Conservation (phyloP, 768 basidiomycete species). For the Ramaria sp. region DNA sequence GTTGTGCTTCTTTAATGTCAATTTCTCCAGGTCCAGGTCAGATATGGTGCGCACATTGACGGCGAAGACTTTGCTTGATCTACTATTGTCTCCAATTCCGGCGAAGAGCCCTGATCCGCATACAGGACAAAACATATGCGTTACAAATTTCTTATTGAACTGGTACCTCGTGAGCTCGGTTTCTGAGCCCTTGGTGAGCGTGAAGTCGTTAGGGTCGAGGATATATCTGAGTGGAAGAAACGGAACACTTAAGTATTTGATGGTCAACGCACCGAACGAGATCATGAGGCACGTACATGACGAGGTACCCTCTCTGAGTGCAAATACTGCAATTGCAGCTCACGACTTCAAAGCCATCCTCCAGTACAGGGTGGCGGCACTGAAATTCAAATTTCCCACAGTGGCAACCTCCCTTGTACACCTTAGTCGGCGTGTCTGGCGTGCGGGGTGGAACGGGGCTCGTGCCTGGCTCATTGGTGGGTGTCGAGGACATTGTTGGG, state of each 20-base stretch:
- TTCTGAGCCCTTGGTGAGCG: background rate
- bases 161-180: background rate
- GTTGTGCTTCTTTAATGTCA: background rate
- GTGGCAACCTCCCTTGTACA: slow-evolving; percentile 3
- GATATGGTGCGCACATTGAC: background rate
- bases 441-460: background rate
- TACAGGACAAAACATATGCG: background rate
- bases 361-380: slow-evolving; percentile 2
- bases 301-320: background rate
- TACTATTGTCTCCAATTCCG: background rate
- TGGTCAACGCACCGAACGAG: background rate
- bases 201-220: background rate
- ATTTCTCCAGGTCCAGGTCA: background rate
- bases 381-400: slow-evolving; percentile 3
- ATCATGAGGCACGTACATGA: background rate
- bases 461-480: background rate
- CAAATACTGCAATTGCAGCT: slow-evolving; percentile 7
- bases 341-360: slow-evolving; percentile 5
- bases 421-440: slow-evolving; percentile 1
- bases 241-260: background rate
- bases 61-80: background rate
- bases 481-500: background rate
- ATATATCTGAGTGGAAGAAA: background rate
- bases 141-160: background rate
- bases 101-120: background rate